Evolutionary conservation across 202 grass and related monocot species (phyloP), one percentile per base, ranked within the genome.

Genomic region (Zoysia matrella): DNA sequence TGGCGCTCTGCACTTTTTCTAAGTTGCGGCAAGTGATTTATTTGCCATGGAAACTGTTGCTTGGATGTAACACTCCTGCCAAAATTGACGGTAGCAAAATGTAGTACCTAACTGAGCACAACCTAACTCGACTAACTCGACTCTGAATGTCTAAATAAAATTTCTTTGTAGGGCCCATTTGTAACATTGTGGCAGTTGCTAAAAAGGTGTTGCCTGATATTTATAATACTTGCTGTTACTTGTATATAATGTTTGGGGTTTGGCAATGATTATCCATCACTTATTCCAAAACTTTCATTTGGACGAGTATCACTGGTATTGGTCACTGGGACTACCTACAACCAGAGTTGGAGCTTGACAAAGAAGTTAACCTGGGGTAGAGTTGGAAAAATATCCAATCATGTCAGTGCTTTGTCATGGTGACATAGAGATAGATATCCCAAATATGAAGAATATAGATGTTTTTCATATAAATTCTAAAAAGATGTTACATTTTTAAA

Each of bases 211-310:
- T 60, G 57, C n/a, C 8, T 6, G 14, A 56, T 48, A 8, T 69
- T 72, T 72, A 8, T 40, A 63, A 78, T 16, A 61, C n/a, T 60
- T 39, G 53, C 3, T 69, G 52, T 69, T 36, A 53, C n/a, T 71
- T 16, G 11, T 64, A n/a, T n/a, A 15, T 12, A 5, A 4, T 56
- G 1, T 56, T 56, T 56, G 13, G 13, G 13, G 6, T 14, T 56
- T 36, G 30, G 30, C 30, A 36, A 73, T 65, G 67, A 8, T 55
- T 84, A 84, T 36, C 44, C 74, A 18, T 51, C 30, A 36, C 30
- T 36, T 36, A 51, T 8, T 1, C 6, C 49, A 7, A 51, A 51
- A 10, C 8, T 8, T 7, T 44, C n/a, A 51, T 63, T 76, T 50
- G 47, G n/a, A 76, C 49, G 12, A 61, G 6, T 13, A 30, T 14